phyloP scores from a whole-genome alignment of 768 basidiomycete genomes.

The Pulveroboletus sp. region DNA sequence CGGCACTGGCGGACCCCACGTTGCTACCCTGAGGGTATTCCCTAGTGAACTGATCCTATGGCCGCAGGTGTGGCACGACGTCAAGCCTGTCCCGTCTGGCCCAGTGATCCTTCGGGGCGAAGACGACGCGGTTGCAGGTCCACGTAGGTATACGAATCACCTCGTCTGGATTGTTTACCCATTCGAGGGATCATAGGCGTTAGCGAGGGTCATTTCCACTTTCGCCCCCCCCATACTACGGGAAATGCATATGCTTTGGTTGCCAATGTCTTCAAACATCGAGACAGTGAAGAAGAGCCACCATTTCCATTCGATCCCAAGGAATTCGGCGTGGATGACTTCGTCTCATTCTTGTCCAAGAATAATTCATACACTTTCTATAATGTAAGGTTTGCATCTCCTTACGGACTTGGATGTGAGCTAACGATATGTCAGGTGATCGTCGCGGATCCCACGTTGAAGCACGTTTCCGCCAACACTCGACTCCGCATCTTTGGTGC shows the following conservation, averaged over 20 bases:
- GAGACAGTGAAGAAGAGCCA: background rate
- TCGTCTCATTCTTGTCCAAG: background rate
- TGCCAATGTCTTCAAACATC: constrained; percentile 3
- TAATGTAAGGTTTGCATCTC: background rate
- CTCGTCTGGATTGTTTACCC: background rate
- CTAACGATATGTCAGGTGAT: background rate
- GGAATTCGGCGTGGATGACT: background rate
- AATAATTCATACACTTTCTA: constrained; percentile 1
- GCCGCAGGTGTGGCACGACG: background rate
- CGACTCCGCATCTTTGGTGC: constrained; percentile 7
- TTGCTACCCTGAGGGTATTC: background rate
- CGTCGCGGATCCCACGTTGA: constrained; percentile 9
- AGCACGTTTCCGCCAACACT: constrained; percentile 4
- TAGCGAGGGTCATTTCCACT: background rate
- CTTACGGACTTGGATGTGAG: background rate
- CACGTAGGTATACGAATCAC: background rate
- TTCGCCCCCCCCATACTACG: constrained; percentile 6
- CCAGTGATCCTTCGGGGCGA: background rate
- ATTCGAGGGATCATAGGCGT: constrained; percentile 1
- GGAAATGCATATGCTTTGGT: constrained; percentile 8
- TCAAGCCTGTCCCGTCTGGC: background rate
- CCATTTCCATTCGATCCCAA: background rate
- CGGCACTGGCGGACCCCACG: background rate
- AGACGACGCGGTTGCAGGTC: background rate
- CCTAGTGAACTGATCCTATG: background rate